A percentile compares a stretch with the other conserved stretches of the same genome.
Evolutionary conservation across 768 basidiomycete species (phyloP).

Genomic region (Lentinula lateritia): DNA sequence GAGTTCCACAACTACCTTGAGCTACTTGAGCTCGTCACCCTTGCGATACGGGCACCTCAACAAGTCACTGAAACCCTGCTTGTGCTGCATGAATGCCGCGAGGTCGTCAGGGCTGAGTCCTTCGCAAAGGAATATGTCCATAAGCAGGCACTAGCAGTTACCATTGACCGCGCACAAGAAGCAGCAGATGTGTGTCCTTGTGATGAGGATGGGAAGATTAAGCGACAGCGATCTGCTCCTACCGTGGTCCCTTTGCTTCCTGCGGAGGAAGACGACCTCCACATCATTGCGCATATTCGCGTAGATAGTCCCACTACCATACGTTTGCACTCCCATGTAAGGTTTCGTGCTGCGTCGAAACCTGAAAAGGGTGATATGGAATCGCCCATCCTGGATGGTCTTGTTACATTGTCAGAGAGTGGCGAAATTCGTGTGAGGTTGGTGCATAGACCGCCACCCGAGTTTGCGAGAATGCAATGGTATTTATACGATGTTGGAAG

Average conservation of each 20-base stretch:
- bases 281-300: slow-evolving; percentile 48
- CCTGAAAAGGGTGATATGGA: slow-evolving; percentile 43
- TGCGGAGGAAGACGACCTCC: slow-evolving; percentile 27
- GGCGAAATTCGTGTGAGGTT: slow-evolving; percentile 53
- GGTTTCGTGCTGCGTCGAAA: slow-evolving; percentile 53
- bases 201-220: slow-evolving; percentile 52
- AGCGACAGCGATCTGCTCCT: slow-evolving; percentile 37
- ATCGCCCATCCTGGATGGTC: slow-evolving; percentile 47
- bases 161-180: slow-evolving; percentile 62
- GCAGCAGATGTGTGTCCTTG: slow-evolving; percentile 65
- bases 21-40: slow-evolving; percentile 43
- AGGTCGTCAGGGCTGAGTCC: slow-evolving; percentile 16
- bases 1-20: slow-evolving; percentile 41
- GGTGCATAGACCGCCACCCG: slow-evolving; percentile 55
- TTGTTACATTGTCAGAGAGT: slow-evolving; percentile 47
- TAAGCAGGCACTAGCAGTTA: slow-evolving; percentile 50
- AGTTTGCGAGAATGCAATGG: slow-evolving; percentile 57
- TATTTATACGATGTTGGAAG: slow-evolving; percentile 59
- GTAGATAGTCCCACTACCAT: slow-evolving; percentile 46
- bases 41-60: slow-evolving; percentile 45
- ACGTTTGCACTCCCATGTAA: slow-evolving; percentile 61
- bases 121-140: slow-evolving; percentile 38
- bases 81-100: slow-evolving; percentile 48
- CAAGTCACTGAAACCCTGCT: slow-evolving; percentile 57
- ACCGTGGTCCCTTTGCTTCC: slow-evolving; percentile 33